Base-by-base conservation (phyloP, 345 rosid genomes). In the Kandelia obovata region DNA sequence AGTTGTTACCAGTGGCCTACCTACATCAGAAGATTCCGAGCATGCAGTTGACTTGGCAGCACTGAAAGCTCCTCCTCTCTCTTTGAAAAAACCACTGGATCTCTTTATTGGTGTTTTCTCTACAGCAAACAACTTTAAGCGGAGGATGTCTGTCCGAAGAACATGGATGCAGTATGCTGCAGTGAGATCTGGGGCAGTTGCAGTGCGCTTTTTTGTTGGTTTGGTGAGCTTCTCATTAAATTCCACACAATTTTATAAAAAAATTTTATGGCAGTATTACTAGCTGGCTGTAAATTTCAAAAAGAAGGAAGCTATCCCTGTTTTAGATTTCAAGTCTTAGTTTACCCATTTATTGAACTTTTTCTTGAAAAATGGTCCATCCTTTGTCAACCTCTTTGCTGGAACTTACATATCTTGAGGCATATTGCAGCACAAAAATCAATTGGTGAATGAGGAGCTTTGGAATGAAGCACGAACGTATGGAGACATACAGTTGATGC, bases 161-260 rank as follows among this genome's bases (percentile, higher is more conserved):
- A 90, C 99, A 66, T 95, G 99, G 99, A 92, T 95, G 99, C 99
- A 95, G 72, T 90, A 89, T 69, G 75, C 82, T 77, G 89, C 87
- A 77, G 88, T 89, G 32, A 79, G 87, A 35, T 85, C 92, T 5
- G 92, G 99, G 71, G 72, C 70, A 62, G 91, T 85, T 65, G 97
- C 91, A 70, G 97, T 88, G 65, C 96, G 94, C 64, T 95, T 95
- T 85, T 95, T 92, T 77, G 97, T 95, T 76, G 97, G 99, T 66
- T 82, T 95, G 90, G 97, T 95, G 79, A 81, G 96, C 55, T 69
- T 62, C 62, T 27, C 47, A 16, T 61, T 21, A 30, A 31, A 9
- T 11, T 61, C 68, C 20, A 34, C 11, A 28, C 17, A 19, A 28
- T 15, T 20, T 58, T 6, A 17, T 46, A 39, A 43, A 13, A 10